Evolutionary conservation across 179 eudicot genomes (phyloP), one percentile per base, ranked within the genome.

Genomic region (Spergularia azorica): DNA sequence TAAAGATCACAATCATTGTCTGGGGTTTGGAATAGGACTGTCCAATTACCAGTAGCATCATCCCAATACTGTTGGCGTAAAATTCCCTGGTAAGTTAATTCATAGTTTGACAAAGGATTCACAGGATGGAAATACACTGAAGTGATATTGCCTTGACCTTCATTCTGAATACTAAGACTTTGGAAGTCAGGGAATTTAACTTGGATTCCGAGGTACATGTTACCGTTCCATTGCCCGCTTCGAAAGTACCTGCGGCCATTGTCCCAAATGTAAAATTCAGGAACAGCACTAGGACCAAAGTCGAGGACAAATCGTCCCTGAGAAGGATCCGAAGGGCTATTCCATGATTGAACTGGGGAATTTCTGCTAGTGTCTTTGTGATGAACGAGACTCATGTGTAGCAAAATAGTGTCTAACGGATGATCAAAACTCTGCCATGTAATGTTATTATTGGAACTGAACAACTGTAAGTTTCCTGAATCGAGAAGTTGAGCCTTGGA

Each of bases 361-460:
- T 63, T 61, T 57, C 20, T 36, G 6, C 46, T 26, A 18, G 50
- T 61, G 21, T 9, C 75, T 26, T 71, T 67, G 69, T 64, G 16
- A 15, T 68, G 48, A 0, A 76, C 55, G 39, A 83, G 62, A 32
- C 12, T 79, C 86, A 83, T 83, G 3, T 16, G 61, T 10, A 88
- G 89, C 67, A 87, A 63, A 63, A 80, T 59, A 11, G 89, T 79
- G 75, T 87, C 79, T 2, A 83, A 83, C 1, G 89, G 92, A 74
- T 89, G 79, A 63, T 85, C 87, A 78, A 87, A 88, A 76, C 90
- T 88, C 81, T 88, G 90, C 90, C 92, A 89, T 32, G 78, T 62
- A 39, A 63, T 74, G 20, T 62, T 63, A 4, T 77, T 73, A 63
- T 80, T 62, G 12, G 75, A 52, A 36, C 74, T 72, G 15, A 74